Percentiles rank a stretch among this genome's conserved stretches.
These are phyloP conservation scores for Fraxinus angustifolia DNA, from an alignment of 305 asterid species.

Conservation along the genomic window DNA sequence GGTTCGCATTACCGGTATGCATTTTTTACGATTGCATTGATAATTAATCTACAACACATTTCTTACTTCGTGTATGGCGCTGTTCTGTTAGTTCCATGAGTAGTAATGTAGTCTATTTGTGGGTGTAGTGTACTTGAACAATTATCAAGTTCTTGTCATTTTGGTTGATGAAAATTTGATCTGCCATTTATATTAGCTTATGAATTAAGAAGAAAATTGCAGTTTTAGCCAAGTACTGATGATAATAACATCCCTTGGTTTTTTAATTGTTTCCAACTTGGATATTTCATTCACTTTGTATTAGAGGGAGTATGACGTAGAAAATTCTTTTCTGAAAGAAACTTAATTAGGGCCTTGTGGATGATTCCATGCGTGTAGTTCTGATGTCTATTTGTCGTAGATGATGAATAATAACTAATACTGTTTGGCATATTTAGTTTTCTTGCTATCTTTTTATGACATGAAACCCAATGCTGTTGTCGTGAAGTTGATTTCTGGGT, in stretches of 20 bases:
- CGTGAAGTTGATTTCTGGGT: neutral
- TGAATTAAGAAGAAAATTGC: neutral
- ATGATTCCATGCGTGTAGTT: neutral
- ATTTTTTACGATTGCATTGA: neutral
- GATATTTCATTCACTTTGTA: neutral
- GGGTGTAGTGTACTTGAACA: neutral
- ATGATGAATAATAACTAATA: neutral
- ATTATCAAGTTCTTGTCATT: neutral
- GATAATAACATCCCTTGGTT: neutral
- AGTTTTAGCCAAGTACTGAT: neutral
- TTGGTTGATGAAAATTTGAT: neutral
- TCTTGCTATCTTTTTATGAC: neutral
- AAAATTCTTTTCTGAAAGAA: neutral
- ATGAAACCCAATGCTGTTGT: neutral
- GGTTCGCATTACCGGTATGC: slow-evolving; percentile 31
- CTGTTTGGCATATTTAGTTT: neutral
- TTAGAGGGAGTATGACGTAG: neutral
- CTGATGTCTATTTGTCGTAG: neutral
- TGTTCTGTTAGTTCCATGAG: neutral
- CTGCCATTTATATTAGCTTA: neutral
- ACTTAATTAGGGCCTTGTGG: neutral
- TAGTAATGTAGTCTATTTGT: neutral
- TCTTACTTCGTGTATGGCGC: neutral
- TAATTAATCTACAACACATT: neutral
- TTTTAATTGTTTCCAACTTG: neutral